A percentile compares a stretch with the other conserved stretches of the same genome.
phyloP scores from a whole-genome alignment of 164 flowering plant species.

The Chimonanthus praecox region DNA sequence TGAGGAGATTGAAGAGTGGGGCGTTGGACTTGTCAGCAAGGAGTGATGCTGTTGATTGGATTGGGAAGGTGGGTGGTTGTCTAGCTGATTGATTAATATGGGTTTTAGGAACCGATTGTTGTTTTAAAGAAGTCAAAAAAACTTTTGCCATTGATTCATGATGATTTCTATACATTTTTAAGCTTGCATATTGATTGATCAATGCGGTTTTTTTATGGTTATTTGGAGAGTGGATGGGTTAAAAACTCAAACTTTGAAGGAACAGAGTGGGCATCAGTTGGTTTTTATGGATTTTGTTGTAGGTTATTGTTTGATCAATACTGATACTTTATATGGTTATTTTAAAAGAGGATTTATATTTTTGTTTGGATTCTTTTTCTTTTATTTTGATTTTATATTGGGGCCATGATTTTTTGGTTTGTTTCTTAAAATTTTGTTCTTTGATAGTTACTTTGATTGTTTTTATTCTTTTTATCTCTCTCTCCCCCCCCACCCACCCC shows the following conservation, averaged over 20 bases:
- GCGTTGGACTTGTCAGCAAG: slow-evolving; percentile 59
- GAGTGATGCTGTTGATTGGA: slow-evolving; percentile 73
- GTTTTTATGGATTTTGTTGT: too few species aligned
- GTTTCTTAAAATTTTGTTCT: too few species aligned
- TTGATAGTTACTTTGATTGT: not conserved
- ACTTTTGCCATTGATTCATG: not conserved
- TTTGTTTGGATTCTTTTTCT: not conserved
- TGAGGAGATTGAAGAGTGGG: slow-evolving; percentile 48
- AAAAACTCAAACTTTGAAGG: too few species aligned
- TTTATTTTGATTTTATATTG: too few species aligned
- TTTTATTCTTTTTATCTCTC: slow-evolving; percentile 2
- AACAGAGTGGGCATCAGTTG: too few species aligned
- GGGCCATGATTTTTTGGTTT: too few species aligned
- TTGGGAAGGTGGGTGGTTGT: slow-evolving; percentile 59
- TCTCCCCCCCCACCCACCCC: too few species aligned
- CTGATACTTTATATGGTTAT: not conserved
- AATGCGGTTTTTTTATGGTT: too few species aligned
- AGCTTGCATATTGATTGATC: too few species aligned
- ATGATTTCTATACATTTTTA: too few species aligned
- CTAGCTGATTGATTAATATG: not conserved
- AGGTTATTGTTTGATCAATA: not conserved
- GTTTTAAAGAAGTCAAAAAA: too few species aligned
- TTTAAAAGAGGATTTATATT: not conserved
- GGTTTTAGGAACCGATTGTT: not conserved
- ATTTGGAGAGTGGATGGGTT: too few species aligned